Evolutionary conservation across 495 filamentous ascomycete species (phyloP).

Genomic region (Hyaloscypha variabilis): DNA sequence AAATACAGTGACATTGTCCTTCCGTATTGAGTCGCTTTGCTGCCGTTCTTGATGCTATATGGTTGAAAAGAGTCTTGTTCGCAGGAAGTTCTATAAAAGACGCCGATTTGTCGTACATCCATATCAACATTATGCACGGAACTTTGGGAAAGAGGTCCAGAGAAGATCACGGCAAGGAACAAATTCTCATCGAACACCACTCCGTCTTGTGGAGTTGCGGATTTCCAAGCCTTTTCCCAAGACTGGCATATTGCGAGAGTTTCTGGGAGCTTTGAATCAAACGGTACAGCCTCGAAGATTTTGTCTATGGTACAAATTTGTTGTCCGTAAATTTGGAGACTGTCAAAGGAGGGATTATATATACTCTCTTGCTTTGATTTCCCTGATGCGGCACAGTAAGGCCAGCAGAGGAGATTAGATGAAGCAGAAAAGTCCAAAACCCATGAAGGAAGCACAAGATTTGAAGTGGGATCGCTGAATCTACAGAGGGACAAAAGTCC

Average conservation of each 20-base stretch:
- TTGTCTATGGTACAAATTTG: background rate
- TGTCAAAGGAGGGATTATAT: background rate
- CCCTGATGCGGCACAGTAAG: background rate
- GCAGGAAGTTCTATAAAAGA: background rate
- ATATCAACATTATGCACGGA: background rate
- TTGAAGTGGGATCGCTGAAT: background rate
- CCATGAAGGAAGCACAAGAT: background rate
- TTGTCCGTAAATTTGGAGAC: background rate
- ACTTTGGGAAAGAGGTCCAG: background rate
- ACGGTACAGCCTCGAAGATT: background rate
- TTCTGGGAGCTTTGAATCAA: background rate
- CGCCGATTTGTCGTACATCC: background rate
- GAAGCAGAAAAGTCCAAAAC: background rate
- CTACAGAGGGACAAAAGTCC: background rate
- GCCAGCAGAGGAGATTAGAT: background rate
- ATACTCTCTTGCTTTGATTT: background rate
- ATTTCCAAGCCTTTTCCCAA: background rate
- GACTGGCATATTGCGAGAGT: background rate
- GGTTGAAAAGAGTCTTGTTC: background rate
- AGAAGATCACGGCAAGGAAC: background rate
- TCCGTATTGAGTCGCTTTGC: background rate
- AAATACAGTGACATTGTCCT: background rate
- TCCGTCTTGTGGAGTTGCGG: background rate
- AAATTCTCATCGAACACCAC: background rate
- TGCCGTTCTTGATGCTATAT: background rate